Evolutionary conservation across 2,329 filamentous ascomycete species (phyloP).

Genomic region (Clarireedia paspali): DNA sequence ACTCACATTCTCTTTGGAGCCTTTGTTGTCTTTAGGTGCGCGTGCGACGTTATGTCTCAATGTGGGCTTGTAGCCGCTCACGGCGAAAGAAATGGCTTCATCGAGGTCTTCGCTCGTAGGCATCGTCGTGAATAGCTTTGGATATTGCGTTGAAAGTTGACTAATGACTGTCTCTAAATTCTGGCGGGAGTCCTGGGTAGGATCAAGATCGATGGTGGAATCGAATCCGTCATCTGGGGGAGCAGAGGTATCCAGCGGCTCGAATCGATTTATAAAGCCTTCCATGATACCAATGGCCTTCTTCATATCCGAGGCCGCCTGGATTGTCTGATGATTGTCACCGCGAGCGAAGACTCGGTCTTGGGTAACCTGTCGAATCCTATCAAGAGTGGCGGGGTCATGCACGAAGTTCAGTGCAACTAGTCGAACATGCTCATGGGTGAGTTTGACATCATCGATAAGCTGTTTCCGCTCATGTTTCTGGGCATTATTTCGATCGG

Average conservation of each 20-base stretch:
- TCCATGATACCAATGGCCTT: conserved; percentile 93
- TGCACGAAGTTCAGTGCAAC: conserved; percentile 89
- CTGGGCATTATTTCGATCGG: conserved; percentile 92
- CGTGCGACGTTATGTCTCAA: conserved; percentile 67
- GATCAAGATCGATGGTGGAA: conserved; percentile 75
- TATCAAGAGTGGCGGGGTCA: conserved; percentile 55
- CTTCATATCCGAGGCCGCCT: conserved; percentile 62
- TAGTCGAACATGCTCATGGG: conserved; percentile 57
- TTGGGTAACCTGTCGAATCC: conserved; percentile 67
- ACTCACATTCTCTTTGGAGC: conserved; percentile 19
- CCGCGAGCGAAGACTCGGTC: conserved; percentile 76
- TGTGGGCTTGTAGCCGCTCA: conserved; percentile 70
- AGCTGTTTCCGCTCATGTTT: conserved; percentile 82
- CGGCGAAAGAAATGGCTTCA: conserved; percentile 64
- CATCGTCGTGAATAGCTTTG: conserved; percentile 62
- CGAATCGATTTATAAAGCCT: conserved; percentile 80
- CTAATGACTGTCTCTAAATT: conserved; percentile 78
- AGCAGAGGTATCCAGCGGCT: conserved; percentile 59
- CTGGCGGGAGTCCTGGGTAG: conserved; percentile 64
- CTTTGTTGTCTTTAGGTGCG: conserved; percentile 36
- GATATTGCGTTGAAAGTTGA: conserved; percentile 68
- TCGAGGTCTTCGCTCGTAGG: conserved; percentile 71
- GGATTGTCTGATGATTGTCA: conserved; percentile 97
- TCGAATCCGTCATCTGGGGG: conserved; percentile 80
- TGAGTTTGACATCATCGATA: conserved; percentile 65